A percentile compares a stretch with the other conserved stretches of the same genome.
Evolutionary conservation across 2,329 filamentous ascomycete genomes (phyloP).

Genomic region (Alternaria solani): DNA sequence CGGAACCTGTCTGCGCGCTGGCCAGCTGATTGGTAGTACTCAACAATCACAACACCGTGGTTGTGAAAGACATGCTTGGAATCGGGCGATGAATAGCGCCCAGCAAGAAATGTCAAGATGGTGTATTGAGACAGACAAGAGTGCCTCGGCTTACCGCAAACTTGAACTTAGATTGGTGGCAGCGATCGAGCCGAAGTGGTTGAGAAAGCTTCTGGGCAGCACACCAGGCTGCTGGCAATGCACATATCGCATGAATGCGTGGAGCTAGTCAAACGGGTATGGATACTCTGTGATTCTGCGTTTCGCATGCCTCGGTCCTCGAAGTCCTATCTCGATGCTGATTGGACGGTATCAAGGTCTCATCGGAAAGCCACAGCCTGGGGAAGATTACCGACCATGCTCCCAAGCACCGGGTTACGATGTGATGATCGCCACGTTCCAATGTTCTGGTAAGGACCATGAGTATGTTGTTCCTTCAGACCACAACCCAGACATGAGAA

Average conservation of each 20-base stretch:
- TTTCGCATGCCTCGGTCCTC: slow-evolving; percentile 4
- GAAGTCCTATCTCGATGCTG: background rate
- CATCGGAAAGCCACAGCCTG: background rate
- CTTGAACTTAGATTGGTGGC: background rate
- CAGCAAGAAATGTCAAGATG: background rate
- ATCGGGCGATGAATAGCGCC: background rate
- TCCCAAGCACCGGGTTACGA: slow-evolving; percentile 24
- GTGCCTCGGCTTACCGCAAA: slow-evolving; percentile 3
- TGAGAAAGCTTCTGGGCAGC: background rate
- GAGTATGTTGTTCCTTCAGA: background rate
- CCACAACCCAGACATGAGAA: background rate
- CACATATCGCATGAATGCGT: background rate
- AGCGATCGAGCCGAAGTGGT: background rate
- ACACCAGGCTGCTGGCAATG: background rate
- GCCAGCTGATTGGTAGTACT: slow-evolving; percentile 8
- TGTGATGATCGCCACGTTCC: slow-evolving; percentile 16
- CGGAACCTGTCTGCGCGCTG: slow-evolving; percentile 11
- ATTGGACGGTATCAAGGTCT: background rate
- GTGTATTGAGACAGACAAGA: background rate
- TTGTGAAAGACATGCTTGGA: background rate
- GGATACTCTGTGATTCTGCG: background rate
- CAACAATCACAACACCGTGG: background rate
- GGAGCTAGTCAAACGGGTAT: background rate
- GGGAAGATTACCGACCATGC: slow-evolving; percentile 5
- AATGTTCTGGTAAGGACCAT: background rate